Evolutionary conservation across 441 rosid genomes (phyloP).

Genomic region (Populus hybrid): DNA sequence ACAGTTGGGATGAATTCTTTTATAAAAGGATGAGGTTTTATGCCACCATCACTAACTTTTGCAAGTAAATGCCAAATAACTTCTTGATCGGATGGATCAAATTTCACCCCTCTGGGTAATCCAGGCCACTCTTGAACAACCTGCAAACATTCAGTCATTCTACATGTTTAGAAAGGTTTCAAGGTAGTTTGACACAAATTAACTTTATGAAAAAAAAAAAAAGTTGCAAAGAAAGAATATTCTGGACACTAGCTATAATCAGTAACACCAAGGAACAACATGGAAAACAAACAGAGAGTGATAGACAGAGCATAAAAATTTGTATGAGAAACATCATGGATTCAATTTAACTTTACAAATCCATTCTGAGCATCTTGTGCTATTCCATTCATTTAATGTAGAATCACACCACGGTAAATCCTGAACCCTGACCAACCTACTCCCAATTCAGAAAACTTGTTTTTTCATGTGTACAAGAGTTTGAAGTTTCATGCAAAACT

Average conservation of each 20-base stretch:
- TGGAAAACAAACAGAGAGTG: too few species aligned
- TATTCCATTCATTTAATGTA: neutral
- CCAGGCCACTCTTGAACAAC: constrained; percentile 86
- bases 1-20: constrained; percentile 83
- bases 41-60: constrained; percentile 48
- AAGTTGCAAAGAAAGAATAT: neutral
- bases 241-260: neutral
- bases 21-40: constrained; percentile 66
- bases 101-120: constrained; percentile 85
- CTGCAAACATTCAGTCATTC: constrained; percentile 35
- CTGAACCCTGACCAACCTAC: neutral
- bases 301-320: neutral
- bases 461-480: neutral
- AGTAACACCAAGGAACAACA: neutral
- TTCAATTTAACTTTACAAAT: neutral
- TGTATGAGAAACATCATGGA: neutral
- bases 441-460: neutral
- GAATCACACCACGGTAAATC: neutral
- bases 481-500: neutral
- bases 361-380: neutral
- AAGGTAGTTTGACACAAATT: neutral
- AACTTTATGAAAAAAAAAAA: neutral
- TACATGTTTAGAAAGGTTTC: neutral
- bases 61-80: constrained; percentile 84
- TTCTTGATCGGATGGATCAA: constrained; percentile 94